A percentile compares a stretch with the other conserved stretches of the same genome.
These are phyloP conservation scores for Cyclotella kingstonii DNA, from an alignment of 108 stramenopile species.

Conservation along the genomic window DNA sequence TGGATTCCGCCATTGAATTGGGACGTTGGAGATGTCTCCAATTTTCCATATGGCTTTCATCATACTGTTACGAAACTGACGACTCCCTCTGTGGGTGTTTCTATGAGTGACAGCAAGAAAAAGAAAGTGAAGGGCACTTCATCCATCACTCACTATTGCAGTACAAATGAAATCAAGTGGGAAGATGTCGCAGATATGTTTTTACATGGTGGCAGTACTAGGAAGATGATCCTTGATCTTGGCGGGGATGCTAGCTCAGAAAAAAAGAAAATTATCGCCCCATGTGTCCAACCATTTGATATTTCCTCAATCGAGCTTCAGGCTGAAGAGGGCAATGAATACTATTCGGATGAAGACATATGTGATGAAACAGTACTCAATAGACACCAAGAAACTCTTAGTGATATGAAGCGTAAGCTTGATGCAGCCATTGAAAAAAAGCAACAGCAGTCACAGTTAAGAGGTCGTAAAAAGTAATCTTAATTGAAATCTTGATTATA, in stretches of 20 bases:
- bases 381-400: slow-evolving; percentile 67
- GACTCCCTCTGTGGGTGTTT: slow-evolving; percentile 28
- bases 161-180: slow-evolving; percentile 76
- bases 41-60: slow-evolving; percentile 69
- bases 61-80: slow-evolving; percentile 27
- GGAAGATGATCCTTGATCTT: slow-evolving; percentile 30
- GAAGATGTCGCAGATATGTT: slow-evolving; percentile 76
- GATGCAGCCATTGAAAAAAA: slow-evolving; percentile 35
- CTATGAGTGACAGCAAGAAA: slow-evolving; percentile 17
- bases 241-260: slow-evolving; percentile 10
- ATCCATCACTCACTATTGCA: slow-evolving; percentile 27
- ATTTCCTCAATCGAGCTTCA: slow-evolving; percentile 10
- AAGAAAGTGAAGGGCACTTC: slow-evolving; percentile 2
- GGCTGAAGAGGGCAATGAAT: slow-evolving; percentile 26
- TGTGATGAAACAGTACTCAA: slow-evolving; percentile 70
- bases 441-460: slow-evolving; percentile 25
- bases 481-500: no score
- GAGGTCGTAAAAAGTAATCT: slow-evolving; percentile 25
- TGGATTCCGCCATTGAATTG: slow-evolving; percentile 56
- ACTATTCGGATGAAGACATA: slow-evolving; percentile 66
- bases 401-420: slow-evolving; percentile 79
- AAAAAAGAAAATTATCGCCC: slow-evolving; percentile 70
- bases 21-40: slow-evolving; percentile 47
- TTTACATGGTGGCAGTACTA: slow-evolving; percentile 43
- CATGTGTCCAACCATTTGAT: slow-evolving; percentile 56